A percentile compares a stretch with the other conserved stretches of the same genome.
phyloP scores from a whole-genome alignment of 75 land plant genomes.

The Adiantum capillusveneris region DNA sequence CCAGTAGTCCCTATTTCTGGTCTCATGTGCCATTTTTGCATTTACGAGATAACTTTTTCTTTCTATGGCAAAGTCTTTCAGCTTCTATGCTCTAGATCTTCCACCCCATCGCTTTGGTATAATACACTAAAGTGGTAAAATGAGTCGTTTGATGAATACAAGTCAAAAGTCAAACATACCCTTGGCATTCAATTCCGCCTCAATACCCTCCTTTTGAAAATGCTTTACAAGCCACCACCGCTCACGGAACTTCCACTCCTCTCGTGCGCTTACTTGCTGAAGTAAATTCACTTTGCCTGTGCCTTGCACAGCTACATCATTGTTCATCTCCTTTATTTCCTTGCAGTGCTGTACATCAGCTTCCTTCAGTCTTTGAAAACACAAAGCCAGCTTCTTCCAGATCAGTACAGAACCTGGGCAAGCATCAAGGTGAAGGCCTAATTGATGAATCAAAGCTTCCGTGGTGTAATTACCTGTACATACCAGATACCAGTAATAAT shows the following conservation, averaged over 20 bases:
- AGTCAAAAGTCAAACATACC: too few relatives aligned
- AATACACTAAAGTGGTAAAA: too few relatives aligned
- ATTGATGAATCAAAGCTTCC: neutral
- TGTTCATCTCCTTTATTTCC: neutral
- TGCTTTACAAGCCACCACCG: neutral
- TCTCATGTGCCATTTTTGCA: too few relatives aligned
- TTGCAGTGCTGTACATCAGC: too few relatives aligned
- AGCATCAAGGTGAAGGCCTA: neutral
- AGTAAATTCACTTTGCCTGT: neutral
- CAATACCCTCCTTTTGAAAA: neutral
- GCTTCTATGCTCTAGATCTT: too few relatives aligned
- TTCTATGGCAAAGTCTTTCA: too few relatives aligned
- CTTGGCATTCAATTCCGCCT: neutral
- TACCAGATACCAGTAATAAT: neutral
- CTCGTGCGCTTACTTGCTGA: neutral
- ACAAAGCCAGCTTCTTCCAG: neutral
- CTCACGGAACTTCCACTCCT: neutral
- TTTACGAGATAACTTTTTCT: too few relatives aligned
- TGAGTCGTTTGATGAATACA: too few relatives aligned
- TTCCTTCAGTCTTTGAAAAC: constrained; percentile 1
- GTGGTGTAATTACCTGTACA: neutral
- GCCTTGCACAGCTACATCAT: neutral
- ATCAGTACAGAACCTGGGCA: neutral
- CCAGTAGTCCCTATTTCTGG: too few relatives aligned
- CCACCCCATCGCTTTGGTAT: too few relatives aligned